Evolutionary conservation across 805 yeast genomes (phyloP).

Genomic region (Ogataea chonburiensis): DNA sequence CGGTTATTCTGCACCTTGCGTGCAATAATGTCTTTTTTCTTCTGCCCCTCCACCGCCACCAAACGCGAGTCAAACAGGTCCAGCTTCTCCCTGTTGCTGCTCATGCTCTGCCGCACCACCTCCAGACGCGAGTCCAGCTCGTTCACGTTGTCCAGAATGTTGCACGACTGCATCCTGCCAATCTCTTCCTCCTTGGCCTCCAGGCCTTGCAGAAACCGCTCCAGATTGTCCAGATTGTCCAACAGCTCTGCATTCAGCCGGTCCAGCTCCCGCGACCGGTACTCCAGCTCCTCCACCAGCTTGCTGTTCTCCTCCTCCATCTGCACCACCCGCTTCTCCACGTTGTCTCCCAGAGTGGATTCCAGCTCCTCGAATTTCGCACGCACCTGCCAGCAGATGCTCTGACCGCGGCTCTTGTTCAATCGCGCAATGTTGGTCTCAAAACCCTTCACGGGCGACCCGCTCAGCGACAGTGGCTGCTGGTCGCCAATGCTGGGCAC

Average conservation of each 20-base stretch:
- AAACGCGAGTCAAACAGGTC: conserved; percentile 23
- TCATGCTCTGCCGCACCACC: conserved; percentile 23
- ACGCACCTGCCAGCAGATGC: conserved; percentile 27
- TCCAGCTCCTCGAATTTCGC: conserved; percentile 30
- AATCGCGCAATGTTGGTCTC: conserved; percentile 12
- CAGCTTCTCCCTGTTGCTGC: conserved; percentile 23
- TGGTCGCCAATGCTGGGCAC: conserved; percentile 12
- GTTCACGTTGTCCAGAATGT: conserved; percentile 28
- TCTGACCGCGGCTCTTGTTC: conserved; percentile 4
- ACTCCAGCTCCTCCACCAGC: conserved; percentile 30
- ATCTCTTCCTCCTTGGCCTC: conserved; percentile 31
- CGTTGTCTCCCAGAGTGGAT: conserved; percentile 24
- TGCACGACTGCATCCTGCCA: conserved; percentile 19
- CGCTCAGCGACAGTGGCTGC: neutral
- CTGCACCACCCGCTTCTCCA: conserved; percentile 24
- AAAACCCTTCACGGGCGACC: conserved; percentile 8
- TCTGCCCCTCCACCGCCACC: conserved; percentile 20
- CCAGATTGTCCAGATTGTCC: conserved; percentile 27
- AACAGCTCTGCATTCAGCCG: conserved; percentile 31
- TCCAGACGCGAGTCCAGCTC: conserved; percentile 31
- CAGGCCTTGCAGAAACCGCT: conserved; percentile 29
- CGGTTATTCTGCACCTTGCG: conserved; percentile 16
- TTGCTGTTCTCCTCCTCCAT: conserved; percentile 31
- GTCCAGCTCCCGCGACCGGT: conserved; percentile 29
- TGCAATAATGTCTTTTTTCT: conserved; percentile 15